A percentile compares a stretch with the other conserved stretches of the same genome.
Conservation (phyloP, 148 eudicot genomes). For the Amaranthus cruentus region DNA sequence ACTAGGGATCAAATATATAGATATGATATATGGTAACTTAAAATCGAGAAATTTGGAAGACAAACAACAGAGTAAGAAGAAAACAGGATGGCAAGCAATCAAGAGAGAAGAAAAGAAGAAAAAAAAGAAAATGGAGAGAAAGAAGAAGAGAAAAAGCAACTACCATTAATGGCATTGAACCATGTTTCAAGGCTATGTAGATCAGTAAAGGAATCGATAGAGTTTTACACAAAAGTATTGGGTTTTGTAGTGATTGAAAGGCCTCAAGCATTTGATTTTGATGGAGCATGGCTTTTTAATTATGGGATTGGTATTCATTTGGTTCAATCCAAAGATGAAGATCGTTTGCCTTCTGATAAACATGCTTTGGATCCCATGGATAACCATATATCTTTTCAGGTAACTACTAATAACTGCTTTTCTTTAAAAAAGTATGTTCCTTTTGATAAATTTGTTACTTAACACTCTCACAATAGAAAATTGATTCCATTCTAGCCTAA, state of each 20-base stretch:
- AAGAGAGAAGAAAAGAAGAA: background rate
- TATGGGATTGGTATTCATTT: constrained; percentile 71
- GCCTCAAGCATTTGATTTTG: constrained; percentile 57
- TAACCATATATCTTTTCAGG: constrained; percentile 77
- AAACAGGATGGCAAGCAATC: background rate
- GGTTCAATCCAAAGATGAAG: constrained; percentile 48
- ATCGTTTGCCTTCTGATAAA: constrained; percentile 35
- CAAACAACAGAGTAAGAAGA: too few species aligned
- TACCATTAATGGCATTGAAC: constrained; percentile 52
- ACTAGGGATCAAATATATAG: background rate
- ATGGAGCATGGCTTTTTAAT: constrained; percentile 71
- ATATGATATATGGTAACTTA: background rate
- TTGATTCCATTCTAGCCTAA: too few species aligned
- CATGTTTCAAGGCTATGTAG: constrained; percentile 59
- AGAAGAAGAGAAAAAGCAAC: background rate
- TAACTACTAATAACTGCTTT: background rate
- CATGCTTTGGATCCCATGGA: constrained; percentile 62
- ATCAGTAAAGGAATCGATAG: constrained; percentile 47
- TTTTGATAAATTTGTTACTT: too few species aligned
- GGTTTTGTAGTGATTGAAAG: constrained; percentile 55
- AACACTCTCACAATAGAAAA: too few species aligned
- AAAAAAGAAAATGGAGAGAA: background rate
- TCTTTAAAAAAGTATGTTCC: too few species aligned
- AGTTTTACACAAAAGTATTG: constrained; percentile 53
- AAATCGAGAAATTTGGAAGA: background rate